Evolutionary conservation across 352 stramenopile species (phyloP).

Genomic region (Pythium folliculosum): DNA sequence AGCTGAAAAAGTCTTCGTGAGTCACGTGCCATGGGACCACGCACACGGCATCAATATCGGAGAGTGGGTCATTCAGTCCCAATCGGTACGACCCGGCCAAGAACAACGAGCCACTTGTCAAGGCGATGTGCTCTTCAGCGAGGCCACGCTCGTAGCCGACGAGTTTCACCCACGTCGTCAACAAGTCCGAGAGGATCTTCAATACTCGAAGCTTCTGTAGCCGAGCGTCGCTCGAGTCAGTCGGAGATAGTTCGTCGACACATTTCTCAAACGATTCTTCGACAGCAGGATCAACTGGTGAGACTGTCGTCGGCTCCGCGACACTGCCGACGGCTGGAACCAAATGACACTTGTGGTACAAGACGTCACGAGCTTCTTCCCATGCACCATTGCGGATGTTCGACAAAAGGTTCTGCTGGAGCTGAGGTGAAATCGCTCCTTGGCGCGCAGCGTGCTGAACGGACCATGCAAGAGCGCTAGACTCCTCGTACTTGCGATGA

Average conservation of each 20-base stretch:
- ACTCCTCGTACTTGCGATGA: conserved; percentile 72
- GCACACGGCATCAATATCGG: conserved; percentile 85
- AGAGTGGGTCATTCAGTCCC: conserved; percentile 77
- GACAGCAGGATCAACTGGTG: conserved; percentile 33
- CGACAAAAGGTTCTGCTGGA: conserved; percentile 66
- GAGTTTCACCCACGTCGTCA: conserved; percentile 78
- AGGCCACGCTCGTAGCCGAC: conserved; percentile 67
- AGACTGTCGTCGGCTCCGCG: conserved; percentile 43
- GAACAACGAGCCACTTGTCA: conserved; percentile 79
- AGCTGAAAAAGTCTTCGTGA: conserved; percentile 85
- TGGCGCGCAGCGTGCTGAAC: conserved; percentile 71
- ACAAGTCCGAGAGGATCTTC: conserved; percentile 65
- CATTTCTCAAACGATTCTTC: conserved; percentile 53
- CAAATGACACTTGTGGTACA: conserved; percentile 83
- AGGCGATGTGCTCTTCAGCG: conserved; percentile 67
- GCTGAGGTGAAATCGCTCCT: conserved; percentile 57
- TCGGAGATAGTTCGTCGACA: conserved; percentile 59
- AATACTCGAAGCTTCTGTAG: conserved; percentile 75
- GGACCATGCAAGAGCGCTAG: conserved; percentile 65
- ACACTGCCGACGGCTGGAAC: conserved; percentile 72
- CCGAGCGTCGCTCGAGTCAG: conserved; percentile 43
- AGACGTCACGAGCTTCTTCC: conserved; percentile 74
- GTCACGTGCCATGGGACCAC: conserved; percentile 83
- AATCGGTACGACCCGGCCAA: conserved; percentile 88
- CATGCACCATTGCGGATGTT: conserved; percentile 62